Evolutionary conservation across 371 early-diverging fungal genomes (phyloP).

Genomic region (Mucor mucedo): DNA sequence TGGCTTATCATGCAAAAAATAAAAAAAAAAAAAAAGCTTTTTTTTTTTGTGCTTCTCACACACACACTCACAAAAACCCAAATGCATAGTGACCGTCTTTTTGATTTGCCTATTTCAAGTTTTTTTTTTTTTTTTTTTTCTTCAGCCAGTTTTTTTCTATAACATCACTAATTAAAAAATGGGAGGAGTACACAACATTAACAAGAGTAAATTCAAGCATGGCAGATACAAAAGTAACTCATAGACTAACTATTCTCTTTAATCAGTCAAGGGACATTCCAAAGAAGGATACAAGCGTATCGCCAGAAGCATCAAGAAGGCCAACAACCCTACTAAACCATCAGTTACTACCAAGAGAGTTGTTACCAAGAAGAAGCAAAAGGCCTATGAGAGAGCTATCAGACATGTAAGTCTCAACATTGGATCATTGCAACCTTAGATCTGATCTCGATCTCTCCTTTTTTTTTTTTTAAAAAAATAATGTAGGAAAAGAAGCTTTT

Average conservation of each 20-base stretch:
- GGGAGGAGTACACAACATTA: conserved; percentile 37
- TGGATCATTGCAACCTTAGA: neutral
- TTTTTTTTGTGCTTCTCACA: neutral
- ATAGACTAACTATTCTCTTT: neutral
- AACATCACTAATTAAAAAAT: conserved; percentile 8
- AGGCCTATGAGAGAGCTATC: conserved; percentile 43
- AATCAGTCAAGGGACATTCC: conserved; percentile 31
- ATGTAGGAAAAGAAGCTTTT: conserved; percentile 43
- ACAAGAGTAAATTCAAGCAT: conserved; percentile 19
- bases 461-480: neutral
- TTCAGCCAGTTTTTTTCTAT: neutral
- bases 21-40: neutral
- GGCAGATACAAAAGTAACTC: neutral
- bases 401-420: conserved; percentile 34
- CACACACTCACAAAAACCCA: no score
- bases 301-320: conserved; percentile 24
- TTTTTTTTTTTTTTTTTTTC: conserved; percentile 8
- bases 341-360: conserved; percentile 32
- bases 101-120: conserved; percentile 4
- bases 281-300: conserved; percentile 22
- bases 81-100: conserved; percentile 14
- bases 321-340: conserved; percentile 19
- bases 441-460: neutral
- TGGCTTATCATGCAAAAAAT: neutral
- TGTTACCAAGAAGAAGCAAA: conserved; percentile 53